These are phyloP conservation scores for Dothidotthia symphoricarpi DNA, from an alignment of 2,329 filamentous ascomycete species.

Conservation along the genomic window DNA sequence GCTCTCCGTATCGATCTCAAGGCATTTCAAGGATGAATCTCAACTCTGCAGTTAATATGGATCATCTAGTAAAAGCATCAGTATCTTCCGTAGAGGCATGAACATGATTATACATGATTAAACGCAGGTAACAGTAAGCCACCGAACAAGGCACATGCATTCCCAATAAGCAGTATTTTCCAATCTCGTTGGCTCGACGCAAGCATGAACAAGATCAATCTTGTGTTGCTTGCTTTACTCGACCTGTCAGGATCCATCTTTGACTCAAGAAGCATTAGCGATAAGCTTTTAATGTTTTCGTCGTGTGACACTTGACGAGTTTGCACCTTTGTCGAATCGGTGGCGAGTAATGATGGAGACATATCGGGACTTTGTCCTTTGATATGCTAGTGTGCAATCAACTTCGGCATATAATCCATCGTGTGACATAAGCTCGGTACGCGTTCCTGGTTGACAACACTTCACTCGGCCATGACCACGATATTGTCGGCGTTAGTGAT, in stretches of 20 bases:
- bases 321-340: background rate
- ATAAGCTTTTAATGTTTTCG: conserved; percentile 30
- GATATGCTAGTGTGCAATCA: too few relatives aligned
- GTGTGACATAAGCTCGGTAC: conserved; percentile 70
- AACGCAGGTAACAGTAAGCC: background rate
- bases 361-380: too few relatives aligned
- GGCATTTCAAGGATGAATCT: background rate
- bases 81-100: background rate
- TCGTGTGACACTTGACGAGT: background rate
- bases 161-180: background rate
- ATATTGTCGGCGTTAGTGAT: conserved; percentile 79
- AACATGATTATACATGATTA: background rate
- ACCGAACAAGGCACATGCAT: background rate
- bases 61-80: background rate
- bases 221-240: background rate
- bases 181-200: background rate
- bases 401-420: too few relatives aligned
- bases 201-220: background rate
- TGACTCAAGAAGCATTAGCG: conserved; percentile 73
- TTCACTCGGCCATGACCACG: conserved; percentile 68
- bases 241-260: conserved; percentile 53
- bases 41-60: background rate
- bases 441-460: conserved; percentile 70
- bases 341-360: too few relatives aligned
- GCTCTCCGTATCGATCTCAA: background rate